Percentiles rank a stretch among this genome's conserved stretches.
Conservation (phyloP, 768 basidiomycete genomes). For the Guyanaporus albipodus region DNA sequence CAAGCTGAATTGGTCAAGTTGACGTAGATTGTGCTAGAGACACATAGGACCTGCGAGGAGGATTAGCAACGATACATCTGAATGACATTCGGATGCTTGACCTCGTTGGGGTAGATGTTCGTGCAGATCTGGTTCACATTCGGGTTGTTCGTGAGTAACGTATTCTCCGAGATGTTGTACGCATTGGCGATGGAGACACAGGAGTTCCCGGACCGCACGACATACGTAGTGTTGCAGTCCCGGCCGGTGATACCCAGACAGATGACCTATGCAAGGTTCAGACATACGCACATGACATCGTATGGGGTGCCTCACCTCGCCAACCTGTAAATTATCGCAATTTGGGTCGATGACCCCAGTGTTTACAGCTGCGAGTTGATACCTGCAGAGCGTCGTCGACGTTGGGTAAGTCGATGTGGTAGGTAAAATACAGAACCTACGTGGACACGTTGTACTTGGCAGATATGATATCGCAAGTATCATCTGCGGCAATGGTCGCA, state of each 20-base stretch:
- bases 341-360: slow-evolving; percentile 42
- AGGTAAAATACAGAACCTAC: slow-evolving; percentile 34
- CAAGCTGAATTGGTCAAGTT: slow-evolving; percentile 11
- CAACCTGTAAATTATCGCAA: slow-evolving; percentile 55
- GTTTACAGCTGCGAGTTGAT: slow-evolving; percentile 57
- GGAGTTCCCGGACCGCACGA: slow-evolving; percentile 45
- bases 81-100: slow-evolving; percentile 20
- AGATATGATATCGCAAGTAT: slow-evolving; percentile 67
- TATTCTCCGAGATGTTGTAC: slow-evolving; percentile 41
- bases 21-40: slow-evolving; percentile 23
- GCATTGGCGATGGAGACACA: slow-evolving; percentile 42
- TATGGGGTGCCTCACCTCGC: slow-evolving; percentile 36
- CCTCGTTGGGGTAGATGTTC: slow-evolving; percentile 61
- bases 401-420: neutral
- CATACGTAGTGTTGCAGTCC: slow-evolving; percentile 54
- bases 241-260: slow-evolving; percentile 56
- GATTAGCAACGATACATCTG: neutral
- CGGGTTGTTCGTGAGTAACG: slow-evolving; percentile 60
- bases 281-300: neutral
- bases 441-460: slow-evolving; percentile 57
- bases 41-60: slow-evolving; percentile 24
- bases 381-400: slow-evolving; percentile 30
- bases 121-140: slow-evolving; percentile 50
- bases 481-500: slow-evolving; percentile 53
- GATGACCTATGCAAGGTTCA: slow-evolving; percentile 29